Conservation (phyloP, 768 basidiomycete species). For the Mycena haematopus region DNA sequence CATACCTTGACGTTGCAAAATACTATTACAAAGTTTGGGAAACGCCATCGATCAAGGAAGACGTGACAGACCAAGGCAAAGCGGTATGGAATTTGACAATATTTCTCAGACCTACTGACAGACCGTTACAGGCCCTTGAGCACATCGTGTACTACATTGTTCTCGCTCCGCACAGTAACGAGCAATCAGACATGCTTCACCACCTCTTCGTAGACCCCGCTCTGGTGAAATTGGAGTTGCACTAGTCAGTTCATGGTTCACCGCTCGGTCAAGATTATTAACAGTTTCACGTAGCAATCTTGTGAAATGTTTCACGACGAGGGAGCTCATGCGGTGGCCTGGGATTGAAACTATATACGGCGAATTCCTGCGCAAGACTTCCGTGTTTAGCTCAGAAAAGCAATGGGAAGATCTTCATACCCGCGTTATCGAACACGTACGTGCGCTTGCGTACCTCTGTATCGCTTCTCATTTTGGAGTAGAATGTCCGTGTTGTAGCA, state of each 20-base stretch:
- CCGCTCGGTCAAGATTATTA: slow-evolving; percentile 22
- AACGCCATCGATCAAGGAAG: slow-evolving; percentile 91
- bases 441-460: slow-evolving; percentile 36
- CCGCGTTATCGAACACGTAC: slow-evolving; percentile 94
- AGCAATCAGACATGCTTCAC: slow-evolving; percentile 96
- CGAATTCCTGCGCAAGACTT: slow-evolving; percentile 76
- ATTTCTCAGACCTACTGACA: slow-evolving; percentile 19
- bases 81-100: slow-evolving; percentile 51
- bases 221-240: slow-evolving; percentile 79
- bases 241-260: slow-evolving; percentile 63
- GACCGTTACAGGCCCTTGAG: slow-evolving; percentile 74
- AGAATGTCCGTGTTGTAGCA: slow-evolving; percentile 97
- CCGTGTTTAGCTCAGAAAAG: slow-evolving; percentile 79
- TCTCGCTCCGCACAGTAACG: slow-evolving; percentile 93
- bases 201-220: slow-evolving; percentile 83
- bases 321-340: slow-evolving; percentile 96
- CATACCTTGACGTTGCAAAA: slow-evolving; percentile 93
- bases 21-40: slow-evolving; percentile 98
- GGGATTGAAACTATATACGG: slow-evolving; percentile 91
- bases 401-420: slow-evolving; percentile 96
- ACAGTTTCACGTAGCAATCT: slow-evolving; percentile 68
- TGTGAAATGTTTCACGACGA: slow-evolving; percentile 91
- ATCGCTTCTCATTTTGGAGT: slow-evolving; percentile 15
- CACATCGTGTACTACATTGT: slow-evolving; percentile 95
- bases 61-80: slow-evolving; percentile 71